Conservation (phyloP, 2,329 filamentous ascomycete species). For the Trichophyton schoenleinii region DNA sequence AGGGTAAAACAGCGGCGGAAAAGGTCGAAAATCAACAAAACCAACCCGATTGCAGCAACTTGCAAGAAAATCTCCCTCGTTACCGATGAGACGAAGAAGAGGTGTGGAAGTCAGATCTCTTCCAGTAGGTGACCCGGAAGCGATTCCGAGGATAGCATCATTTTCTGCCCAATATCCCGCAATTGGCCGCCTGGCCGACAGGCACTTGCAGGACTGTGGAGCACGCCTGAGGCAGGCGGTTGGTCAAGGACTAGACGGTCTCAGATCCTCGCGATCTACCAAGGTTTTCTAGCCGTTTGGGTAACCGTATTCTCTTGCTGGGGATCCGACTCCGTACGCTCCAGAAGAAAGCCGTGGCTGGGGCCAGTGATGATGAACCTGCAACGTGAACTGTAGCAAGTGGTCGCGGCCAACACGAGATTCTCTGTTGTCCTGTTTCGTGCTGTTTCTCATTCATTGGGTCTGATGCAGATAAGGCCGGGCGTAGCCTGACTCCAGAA, state of each 20-base stretch:
- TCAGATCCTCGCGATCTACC: not conserved
- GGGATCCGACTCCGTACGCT: not conserved
- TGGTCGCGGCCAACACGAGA: not conserved
- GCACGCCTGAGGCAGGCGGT: slow-evolving; percentile 1
- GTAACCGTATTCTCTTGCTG: not conserved
- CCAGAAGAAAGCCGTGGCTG: not conserved
- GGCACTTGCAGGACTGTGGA: slow-evolving; percentile 4
- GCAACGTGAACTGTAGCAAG: not conserved
- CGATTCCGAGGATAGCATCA: not conserved
- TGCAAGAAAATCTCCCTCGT: not conserved
- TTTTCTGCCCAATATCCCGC: slow-evolving; percentile 6
- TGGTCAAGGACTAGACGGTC: not conserved
- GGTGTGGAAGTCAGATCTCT: not conserved
- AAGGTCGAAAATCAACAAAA: not conserved
- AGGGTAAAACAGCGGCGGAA: not conserved
- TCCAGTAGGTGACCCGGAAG: not conserved
- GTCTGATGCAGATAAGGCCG: not conserved
- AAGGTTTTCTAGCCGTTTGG: not conserved
- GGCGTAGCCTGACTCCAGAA: not conserved
- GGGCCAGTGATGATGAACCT: not conserved
- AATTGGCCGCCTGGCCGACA: slow-evolving; percentile 4
- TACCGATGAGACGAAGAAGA: not conserved
- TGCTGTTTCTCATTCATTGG: slow-evolving; percentile 1
- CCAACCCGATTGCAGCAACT: not conserved
- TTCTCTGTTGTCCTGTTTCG: not conserved